Base-by-base conservation (phyloP, 768 basidiomycete genomes). In the Phanerodontia chrysosporium region DNA sequence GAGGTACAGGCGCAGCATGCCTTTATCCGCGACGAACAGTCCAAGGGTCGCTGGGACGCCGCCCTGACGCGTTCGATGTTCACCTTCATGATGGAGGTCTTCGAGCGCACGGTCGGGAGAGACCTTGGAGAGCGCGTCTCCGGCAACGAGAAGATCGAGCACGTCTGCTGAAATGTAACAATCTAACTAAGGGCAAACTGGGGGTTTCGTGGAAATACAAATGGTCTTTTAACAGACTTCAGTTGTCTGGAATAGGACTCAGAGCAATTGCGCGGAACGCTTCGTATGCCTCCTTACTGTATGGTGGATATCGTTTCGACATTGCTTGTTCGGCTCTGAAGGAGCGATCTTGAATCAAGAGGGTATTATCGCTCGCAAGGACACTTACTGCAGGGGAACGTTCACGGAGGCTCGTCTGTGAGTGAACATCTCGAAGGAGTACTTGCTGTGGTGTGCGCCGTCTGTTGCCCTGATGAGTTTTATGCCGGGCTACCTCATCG, bases 1-100 rank as follows among this genome's bases (percentile, higher is more conserved):
- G 96, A 98, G 71, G 93, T 98, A 14, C 94, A 97, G 71, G 96
- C 95, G 0, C 95, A 98, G 67, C 95, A 98, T 64, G 96, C 96
- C 2, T 98, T 98, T 73, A 88, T 98, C 61, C 86, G 95, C 5
- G 95, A 96, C 70, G 92, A 95, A 66, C 81, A 83, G 7, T 92
- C 89, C 29, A 98, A 97, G 71, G 95, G 93, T 1, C 83, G 96
- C 55, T 98, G 94, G 94, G 96, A 98, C 67, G 93, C 94, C 8
- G 95, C 95, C 0, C 75, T 98, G 53, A 93, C 91, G 0, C 79
- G 83, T 51, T 87, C 86, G 22, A 69, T 94, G 30, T 95, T 95
- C 70, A 74, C 75, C 1, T 90, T 88, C 72, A 90, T 97, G 92
- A 79, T 98, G 80, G 95, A 98, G 69, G 84, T 95, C 10, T 98